These are phyloP conservation scores for Talaromyces islandicus DNA, from an alignment of 2,329 filamentous ascomycete species.

Conservation along the genomic window DNA sequence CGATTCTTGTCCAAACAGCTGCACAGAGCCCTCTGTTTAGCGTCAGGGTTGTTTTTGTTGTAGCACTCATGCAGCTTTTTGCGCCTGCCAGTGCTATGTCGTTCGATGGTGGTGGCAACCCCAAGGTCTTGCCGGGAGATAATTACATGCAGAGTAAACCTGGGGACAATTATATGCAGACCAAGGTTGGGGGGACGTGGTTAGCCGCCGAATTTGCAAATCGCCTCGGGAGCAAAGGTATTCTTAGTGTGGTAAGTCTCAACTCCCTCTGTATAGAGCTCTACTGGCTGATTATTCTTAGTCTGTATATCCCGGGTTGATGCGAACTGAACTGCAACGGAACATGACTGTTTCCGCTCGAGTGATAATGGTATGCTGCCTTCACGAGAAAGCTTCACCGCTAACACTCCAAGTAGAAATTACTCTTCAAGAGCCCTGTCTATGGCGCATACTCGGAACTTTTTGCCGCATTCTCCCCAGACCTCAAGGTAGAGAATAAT, in stretches of 20 bases:
- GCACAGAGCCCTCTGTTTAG: constrained; percentile 12
- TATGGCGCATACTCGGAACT: constrained; percentile 46
- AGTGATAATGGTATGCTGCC: constrained; percentile 13
- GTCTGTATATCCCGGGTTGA: constrained; percentile 37
- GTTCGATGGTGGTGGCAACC: constrained; percentile 10
- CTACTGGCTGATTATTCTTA: constrained; percentile 8
- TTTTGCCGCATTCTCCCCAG: constrained; percentile 42
- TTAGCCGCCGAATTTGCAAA: constrained; percentile 26
- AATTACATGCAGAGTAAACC: constrained; percentile 9
- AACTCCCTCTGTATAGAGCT: constrained; percentile 9
- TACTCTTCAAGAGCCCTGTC: constrained; percentile 23
- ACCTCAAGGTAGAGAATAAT: constrained; percentile 27
- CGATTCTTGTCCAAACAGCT: constrained; percentile 28
- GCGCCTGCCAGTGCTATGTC: constrained; percentile 14
- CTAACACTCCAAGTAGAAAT: constrained; percentile 1
- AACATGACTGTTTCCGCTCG: constrained; percentile 14
- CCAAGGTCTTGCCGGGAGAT: constrained; percentile 9
- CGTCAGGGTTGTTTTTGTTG: constrained; percentile 31
- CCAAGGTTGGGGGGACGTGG: constrained; percentile 33
- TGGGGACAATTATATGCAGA: constrained; percentile 25
- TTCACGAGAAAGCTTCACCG: not conserved
- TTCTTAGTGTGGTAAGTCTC: constrained; percentile 18
- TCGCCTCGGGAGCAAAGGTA: constrained; percentile 15
- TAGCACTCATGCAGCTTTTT: constrained; percentile 14
- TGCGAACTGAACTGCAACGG: constrained; percentile 32